phyloP scores from a whole-genome alignment of 225 moss, liverwort and hornwort genomes.

The Anthoceros angustus region DNA sequence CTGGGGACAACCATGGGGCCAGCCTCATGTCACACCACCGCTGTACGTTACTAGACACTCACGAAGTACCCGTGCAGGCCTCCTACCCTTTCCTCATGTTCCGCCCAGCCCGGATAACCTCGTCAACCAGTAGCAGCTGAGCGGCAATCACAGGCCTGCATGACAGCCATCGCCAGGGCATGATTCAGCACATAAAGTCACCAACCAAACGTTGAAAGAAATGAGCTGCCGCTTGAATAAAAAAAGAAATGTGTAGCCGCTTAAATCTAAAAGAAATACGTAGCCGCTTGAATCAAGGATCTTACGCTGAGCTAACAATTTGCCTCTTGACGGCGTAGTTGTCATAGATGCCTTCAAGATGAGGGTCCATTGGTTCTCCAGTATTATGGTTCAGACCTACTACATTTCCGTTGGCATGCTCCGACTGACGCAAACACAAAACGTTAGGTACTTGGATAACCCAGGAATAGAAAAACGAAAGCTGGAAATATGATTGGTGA shows the following conservation, averaged over 20 bases:
- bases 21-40: too few relatives aligned
- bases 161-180: background rate
- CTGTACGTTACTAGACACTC: too few relatives aligned
- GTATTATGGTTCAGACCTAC: constrained; percentile 84
- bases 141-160: constrained; percentile 75
- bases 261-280: background rate
- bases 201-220: background rate
- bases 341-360: constrained; percentile 69
- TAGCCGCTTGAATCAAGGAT: background rate
- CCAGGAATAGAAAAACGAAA: background rate
- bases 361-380: constrained; percentile 78
- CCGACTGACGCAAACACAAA: constrained; percentile 28
- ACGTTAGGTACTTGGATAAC: background rate
- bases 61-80: background rate
- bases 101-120: constrained; percentile 93
- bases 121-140: constrained; percentile 86
- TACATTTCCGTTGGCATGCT: constrained; percentile 75
- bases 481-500: too few relatives aligned
- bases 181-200: background rate
- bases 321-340: constrained; percentile 93
- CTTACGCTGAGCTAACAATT: constrained; percentile 68
- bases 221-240: background rate
- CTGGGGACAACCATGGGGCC: too few relatives aligned
- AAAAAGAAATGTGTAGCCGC: background rate
- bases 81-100: constrained; percentile 67